A percentile compares a stretch with the other conserved stretches of the same genome.
phyloP scores from a whole-genome alignment of 2,329 filamentous ascomycete genomes.

The Fusarium lateritium region DNA sequence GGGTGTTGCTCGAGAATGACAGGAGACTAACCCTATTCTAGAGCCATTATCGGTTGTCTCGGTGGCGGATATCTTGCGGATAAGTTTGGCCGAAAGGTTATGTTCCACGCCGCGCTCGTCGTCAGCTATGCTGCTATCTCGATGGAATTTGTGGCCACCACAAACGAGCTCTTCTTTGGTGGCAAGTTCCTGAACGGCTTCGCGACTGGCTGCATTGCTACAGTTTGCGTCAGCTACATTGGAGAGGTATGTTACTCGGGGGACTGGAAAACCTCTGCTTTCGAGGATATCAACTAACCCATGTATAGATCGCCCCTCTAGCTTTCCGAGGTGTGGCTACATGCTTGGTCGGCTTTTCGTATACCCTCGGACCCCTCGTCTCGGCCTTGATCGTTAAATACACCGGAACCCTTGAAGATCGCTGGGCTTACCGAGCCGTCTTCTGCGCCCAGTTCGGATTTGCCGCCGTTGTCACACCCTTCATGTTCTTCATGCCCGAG shows the following conservation, averaged over 20 bases:
- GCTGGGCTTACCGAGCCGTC: constrained; percentile 54
- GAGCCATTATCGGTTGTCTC: constrained; percentile 51
- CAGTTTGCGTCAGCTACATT: constrained; percentile 49
- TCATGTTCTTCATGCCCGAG: constrained; percentile 59
- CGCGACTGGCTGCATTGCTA: constrained; percentile 48
- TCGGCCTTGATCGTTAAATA: constrained; percentile 53
- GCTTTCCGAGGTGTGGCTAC: constrained; percentile 51
- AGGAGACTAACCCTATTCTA: background rate
- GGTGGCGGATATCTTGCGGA: constrained; percentile 55
- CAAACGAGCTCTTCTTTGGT: constrained; percentile 58
- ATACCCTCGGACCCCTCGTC: constrained; percentile 52
- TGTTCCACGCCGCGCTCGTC: constrained; percentile 50
- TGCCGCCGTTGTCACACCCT: constrained; percentile 44
- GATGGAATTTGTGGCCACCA: constrained; percentile 59
- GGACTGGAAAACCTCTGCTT: too few species aligned
- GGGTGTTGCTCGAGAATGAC: background rate
- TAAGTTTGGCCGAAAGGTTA: constrained; percentile 55
- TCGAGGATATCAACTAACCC: background rate
- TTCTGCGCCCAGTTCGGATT: constrained; percentile 55
- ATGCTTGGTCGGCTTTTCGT: constrained; percentile 50
- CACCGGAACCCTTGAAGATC: constrained; percentile 45
- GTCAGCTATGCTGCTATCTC: constrained; percentile 57
- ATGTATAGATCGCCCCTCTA: constrained; percentile 46
- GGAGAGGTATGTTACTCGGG: constrained; percentile 47
- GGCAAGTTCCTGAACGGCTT: constrained; percentile 62